Conservation (phyloP, 768 basidiomycete genomes). For the Krasilnikovozyma curviuscula region DNA sequence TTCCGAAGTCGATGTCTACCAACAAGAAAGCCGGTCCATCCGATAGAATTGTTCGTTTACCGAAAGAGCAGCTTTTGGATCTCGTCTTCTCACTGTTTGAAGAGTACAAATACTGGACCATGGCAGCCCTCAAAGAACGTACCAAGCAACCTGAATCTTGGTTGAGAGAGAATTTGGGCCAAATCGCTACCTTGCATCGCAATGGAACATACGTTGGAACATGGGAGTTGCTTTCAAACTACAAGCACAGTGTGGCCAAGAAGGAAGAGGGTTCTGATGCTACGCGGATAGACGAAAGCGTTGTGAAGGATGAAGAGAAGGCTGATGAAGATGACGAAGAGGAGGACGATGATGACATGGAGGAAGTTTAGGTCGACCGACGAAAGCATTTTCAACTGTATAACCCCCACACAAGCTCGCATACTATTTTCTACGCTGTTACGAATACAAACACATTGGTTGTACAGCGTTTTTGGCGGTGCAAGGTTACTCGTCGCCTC, state of each 20-base stretch:
- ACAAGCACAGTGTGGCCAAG: conserved; percentile 30
- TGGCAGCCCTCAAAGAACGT: conserved; percentile 53
- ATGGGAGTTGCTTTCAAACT: conserved; percentile 61
- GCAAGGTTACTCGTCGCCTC: no score
- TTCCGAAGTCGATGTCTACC: background rate
- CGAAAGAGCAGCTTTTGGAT: conserved; percentile 70
- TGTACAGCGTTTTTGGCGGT: no score
- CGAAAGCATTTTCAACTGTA: no score
- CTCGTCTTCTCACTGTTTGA: conserved; percentile 58
- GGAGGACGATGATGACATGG: conserved; percentile 35
- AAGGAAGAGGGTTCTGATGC: conserved; percentile 1
- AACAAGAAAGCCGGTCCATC: conserved; percentile 8
- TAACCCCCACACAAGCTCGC: no score
- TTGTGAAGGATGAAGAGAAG: conserved; percentile 25
- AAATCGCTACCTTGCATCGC: conserved; percentile 56
- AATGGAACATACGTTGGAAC: conserved; percentile 61
- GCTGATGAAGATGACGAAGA: conserved; percentile 30
- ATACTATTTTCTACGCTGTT: no score
- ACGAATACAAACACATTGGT: no score
- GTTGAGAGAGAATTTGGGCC: conserved; percentile 59
- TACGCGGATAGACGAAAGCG: conserved; percentile 8
- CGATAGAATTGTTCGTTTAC: conserved; percentile 82
- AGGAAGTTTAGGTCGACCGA: conserved; percentile 26
- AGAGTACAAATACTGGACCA: conserved; percentile 61
- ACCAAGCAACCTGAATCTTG: conserved; percentile 74